These are phyloP conservation scores for Colletotrichum nymphaeae DNA, from an alignment of 2,329 filamentous ascomycete genomes.

Conservation along the genomic window DNA sequence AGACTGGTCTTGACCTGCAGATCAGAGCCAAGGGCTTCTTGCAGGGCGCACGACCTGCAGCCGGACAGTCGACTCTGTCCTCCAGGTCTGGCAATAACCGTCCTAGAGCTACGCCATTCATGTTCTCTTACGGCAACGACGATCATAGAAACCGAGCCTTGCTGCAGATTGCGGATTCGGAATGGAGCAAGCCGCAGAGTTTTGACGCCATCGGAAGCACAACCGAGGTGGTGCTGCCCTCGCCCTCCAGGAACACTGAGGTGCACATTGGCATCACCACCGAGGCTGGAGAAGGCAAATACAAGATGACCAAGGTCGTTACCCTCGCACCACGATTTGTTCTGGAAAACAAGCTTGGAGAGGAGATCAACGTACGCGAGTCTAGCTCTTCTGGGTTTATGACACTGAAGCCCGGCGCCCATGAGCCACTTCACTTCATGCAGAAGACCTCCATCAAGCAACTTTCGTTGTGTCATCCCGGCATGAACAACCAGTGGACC, in stretches of 20 bases:
- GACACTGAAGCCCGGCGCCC: constrained; percentile 79
- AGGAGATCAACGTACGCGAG: constrained; percentile 90
- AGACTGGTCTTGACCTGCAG: constrained; percentile 89
- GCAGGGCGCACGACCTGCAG: constrained; percentile 82
- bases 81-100: constrained; percentile 63
- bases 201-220: constrained; percentile 97
- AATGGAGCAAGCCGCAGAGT: constrained; percentile 97
- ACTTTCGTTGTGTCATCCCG: constrained; percentile 90
- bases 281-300: constrained; percentile 93
- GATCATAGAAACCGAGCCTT: constrained; percentile 92
- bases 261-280: constrained; percentile 93
- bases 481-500: constrained; percentile 96
- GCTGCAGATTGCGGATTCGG: constrained; percentile 87
- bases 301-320: constrained; percentile 96
- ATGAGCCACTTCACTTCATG: constrained; percentile 90
- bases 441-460: constrained; percentile 88
- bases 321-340: constrained; percentile 94
- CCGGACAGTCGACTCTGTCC: constrained; percentile 77
- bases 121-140: constrained; percentile 93
- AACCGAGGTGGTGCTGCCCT: constrained; percentile 86
- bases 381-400: constrained; percentile 90
- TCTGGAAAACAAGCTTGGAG: constrained; percentile 89
- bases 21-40: constrained; percentile 91
- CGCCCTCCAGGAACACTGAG: constrained; percentile 77
- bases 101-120: constrained; percentile 86